Conservation (phyloP, 139 green algal species). For the Bryopsis sp. region DNA sequence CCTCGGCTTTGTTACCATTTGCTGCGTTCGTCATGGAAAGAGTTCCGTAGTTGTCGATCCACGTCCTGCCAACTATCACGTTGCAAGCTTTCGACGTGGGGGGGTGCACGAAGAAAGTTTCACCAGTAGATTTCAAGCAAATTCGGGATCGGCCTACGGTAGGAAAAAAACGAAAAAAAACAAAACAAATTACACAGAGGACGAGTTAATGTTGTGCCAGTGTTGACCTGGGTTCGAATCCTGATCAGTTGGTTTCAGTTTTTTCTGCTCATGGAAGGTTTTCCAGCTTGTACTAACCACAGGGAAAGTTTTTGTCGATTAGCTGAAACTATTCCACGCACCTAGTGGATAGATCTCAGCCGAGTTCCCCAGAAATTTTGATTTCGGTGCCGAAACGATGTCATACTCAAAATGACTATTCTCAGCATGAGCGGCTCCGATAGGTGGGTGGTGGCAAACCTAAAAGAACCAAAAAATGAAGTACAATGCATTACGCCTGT, state of each 20-base stretch:
- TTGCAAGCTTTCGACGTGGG: slow-evolving; percentile 86
- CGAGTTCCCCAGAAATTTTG: slow-evolving; percentile 95
- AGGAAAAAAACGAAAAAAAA: background rate
- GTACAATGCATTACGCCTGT: background rate
- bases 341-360: slow-evolving; percentile 88
- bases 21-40: slow-evolving; percentile 68
- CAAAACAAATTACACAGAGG: too few species aligned
- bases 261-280: too few species aligned
- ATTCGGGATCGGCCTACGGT: slow-evolving; percentile 79
- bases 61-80: slow-evolving; percentile 83
- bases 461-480: slow-evolving; percentile 29
- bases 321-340: slow-evolving; percentile 21
- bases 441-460: slow-evolving; percentile 86
- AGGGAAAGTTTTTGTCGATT: background rate
- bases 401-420: slow-evolving; percentile 82
- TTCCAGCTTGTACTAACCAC: background rate
- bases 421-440: slow-evolving; percentile 81
- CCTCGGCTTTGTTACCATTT: slow-evolving; percentile 53
- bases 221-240: too few species aligned
- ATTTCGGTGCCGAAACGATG: slow-evolving; percentile 86
- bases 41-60: slow-evolving; percentile 84
- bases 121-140: slow-evolving; percentile 54
- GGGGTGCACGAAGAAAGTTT: slow-evolving; percentile 78
- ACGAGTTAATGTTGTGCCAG: too few species aligned
- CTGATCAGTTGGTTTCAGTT: too few species aligned